Conservation (phyloP, 495 filamentous ascomycete species). For the Endocarpon pusillum region DNA sequence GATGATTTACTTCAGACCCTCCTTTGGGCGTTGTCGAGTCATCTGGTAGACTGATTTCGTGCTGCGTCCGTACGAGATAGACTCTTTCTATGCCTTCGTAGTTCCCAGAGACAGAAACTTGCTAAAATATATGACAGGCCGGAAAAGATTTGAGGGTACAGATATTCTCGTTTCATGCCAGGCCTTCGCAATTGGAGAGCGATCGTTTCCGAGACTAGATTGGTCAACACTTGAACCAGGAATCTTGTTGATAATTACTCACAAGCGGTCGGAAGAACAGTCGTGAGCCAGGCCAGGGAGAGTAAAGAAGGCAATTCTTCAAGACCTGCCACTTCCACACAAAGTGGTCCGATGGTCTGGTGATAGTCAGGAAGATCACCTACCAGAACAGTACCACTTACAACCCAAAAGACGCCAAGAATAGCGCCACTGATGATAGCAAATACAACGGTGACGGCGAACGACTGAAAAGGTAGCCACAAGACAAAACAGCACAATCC, state of each 20-base stretch:
- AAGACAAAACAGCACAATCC: slow-evolving; percentile 45
- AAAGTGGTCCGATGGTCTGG: slow-evolving; percentile 41
- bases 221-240: slow-evolving; percentile 1
- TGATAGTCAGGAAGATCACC: background rate
- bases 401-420: slow-evolving; percentile 51
- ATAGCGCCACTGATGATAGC: slow-evolving; percentile 45
- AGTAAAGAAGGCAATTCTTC: slow-evolving; percentile 41
- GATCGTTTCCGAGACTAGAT: slow-evolving; percentile 44
- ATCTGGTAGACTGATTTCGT: too few species aligned
- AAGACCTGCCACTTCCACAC: slow-evolving; percentile 52
- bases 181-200: slow-evolving; percentile 38
- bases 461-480: slow-evolving; percentile 49
- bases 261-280: slow-evolving; percentile 47
- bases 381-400: background rate
- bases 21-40: too few species aligned
- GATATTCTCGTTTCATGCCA: slow-evolving; percentile 22
- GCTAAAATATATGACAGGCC: slow-evolving; percentile 43
- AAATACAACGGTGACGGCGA: slow-evolving; percentile 46
- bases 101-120: slow-evolving; percentile 30
- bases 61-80: too few species aligned
- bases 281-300: slow-evolving; percentile 44
- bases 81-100: too few species aligned
- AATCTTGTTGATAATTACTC: slow-evolving; percentile 6
- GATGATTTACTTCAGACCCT: too few species aligned
- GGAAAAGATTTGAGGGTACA: slow-evolving; percentile 43